Percentiles rank a stretch among this genome's conserved stretches.
These are phyloP conservation scores for Ganoderma boninense DNA, from an alignment of 1,284 basidiomycete species.

Conservation along the genomic window DNA sequence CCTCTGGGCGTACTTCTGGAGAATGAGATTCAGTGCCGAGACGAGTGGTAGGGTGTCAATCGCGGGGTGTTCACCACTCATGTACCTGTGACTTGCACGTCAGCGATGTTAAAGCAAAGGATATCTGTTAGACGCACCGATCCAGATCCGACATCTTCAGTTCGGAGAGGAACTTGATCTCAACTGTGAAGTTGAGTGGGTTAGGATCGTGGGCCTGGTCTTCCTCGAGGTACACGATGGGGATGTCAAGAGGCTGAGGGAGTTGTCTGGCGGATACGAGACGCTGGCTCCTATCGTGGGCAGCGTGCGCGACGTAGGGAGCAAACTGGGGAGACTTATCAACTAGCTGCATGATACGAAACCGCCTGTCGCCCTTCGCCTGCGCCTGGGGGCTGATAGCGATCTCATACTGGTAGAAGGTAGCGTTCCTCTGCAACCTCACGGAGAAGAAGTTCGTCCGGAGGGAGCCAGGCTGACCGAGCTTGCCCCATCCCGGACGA, in stretches of 20 bases:
- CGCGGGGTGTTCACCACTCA: constrained; percentile 53
- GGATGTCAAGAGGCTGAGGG: constrained; percentile 62
- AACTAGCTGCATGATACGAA: constrained; percentile 65
- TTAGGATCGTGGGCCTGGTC: constrained; percentile 54
- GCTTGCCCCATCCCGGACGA: constrained; percentile 72
- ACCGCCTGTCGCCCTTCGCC: constrained; percentile 57
- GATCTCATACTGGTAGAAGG: constrained; percentile 69
- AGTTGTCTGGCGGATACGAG: constrained; percentile 64
- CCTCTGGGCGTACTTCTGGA: constrained; percentile 64
- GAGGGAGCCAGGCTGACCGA: constrained; percentile 59
- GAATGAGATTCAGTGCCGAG: constrained; percentile 70
- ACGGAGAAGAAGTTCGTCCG: constrained; percentile 77
- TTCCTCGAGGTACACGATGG: constrained; percentile 62
- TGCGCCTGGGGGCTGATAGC: constrained; percentile 60
- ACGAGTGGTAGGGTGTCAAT: constrained; percentile 62
- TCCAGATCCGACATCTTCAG: constrained; percentile 53
- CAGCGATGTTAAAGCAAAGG: not conserved
- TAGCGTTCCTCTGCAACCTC: constrained; percentile 51
- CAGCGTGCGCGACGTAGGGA: constrained; percentile 56
- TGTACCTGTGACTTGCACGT: constrained; percentile 50
- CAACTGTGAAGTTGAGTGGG: constrained; percentile 60
- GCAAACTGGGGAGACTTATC: constrained; percentile 54
- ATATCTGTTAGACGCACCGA: constrained; percentile 51
- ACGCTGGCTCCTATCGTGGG: constrained; percentile 68
- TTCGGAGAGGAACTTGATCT: constrained; percentile 55